A percentile compares a stretch with the other conserved stretches of the same genome.
Evolutionary conservation across 2,329 filamentous ascomycete genomes (phyloP).

Genomic region (Xylariaceae sp.): DNA sequence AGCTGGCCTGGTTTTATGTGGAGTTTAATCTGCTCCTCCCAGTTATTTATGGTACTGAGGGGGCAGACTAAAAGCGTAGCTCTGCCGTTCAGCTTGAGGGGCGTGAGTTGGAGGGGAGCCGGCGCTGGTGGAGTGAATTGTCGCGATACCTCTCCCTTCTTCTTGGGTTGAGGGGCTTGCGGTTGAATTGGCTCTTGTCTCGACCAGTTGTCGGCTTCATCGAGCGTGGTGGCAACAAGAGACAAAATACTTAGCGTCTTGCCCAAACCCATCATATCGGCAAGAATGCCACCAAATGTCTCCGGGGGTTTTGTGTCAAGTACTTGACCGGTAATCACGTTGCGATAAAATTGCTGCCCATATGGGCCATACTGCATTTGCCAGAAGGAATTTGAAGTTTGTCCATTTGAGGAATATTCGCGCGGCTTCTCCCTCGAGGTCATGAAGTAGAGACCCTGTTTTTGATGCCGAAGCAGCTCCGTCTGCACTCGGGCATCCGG

Average conservation of each 20-base stretch:
- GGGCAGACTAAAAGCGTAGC: conserved; percentile 85
- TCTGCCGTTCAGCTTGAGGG: conserved; percentile 62
- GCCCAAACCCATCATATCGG: conserved; percentile 86
- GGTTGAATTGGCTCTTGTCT: conserved; percentile 49
- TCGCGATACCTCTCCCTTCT: conserved; percentile 34
- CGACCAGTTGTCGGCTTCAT: conserved; percentile 61
- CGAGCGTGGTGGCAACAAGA: conserved; percentile 63
- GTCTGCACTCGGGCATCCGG: conserved; percentile 60
- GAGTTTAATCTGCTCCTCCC: conserved; percentile 85
- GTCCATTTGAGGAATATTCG: conserved; percentile 52
- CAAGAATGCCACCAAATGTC: conserved; percentile 68
- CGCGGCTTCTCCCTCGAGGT: conserved; percentile 66
- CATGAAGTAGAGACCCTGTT: conserved; percentile 87
- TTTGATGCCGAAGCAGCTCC: conserved; percentile 76
- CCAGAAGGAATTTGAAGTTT: conserved; percentile 72
- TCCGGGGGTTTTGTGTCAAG: conserved; percentile 58
- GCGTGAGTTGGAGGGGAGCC: conserved; percentile 45
- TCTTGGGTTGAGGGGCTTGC: conserved; percentile 36
- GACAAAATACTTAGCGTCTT: conserved; percentile 84
- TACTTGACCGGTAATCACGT: conserved; percentile 77
- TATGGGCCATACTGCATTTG: conserved; percentile 50
- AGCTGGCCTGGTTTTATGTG: conserved; percentile 66
- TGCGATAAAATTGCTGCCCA: conserved; percentile 63
- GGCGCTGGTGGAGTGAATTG: conserved; percentile 41
- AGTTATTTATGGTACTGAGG: conserved; percentile 86